Evolutionary conservation across 805 yeast genomes (phyloP).

Genomic region (Hanseniaspora nectarophila): DNA sequence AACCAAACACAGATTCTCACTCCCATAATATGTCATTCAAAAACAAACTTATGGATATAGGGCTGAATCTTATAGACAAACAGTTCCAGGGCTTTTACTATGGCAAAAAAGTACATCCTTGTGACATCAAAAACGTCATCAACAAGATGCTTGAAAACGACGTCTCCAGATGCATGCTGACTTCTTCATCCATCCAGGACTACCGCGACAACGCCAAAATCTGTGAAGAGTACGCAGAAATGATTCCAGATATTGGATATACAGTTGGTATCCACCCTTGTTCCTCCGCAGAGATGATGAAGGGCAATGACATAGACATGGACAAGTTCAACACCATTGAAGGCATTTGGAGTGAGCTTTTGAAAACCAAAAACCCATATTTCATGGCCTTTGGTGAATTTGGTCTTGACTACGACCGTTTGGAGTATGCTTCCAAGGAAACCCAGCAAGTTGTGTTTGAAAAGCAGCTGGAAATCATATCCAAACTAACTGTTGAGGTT

Average conservation of each 20-base stretch:
- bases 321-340: constrained; percentile 32
- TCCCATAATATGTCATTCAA: not conserved
- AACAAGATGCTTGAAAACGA: constrained; percentile 52
- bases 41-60: constrained; percentile 34
- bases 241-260: constrained; percentile 33
- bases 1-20: no score
- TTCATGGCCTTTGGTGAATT: constrained; percentile 88
- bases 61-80: constrained; percentile 72
- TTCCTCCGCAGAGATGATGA: constrained; percentile 47
- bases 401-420: constrained; percentile 87
- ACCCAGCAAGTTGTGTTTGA: constrained; percentile 59
- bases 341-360: constrained; percentile 37
- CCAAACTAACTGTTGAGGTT: constrained; percentile 25
- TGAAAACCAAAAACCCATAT: constrained; percentile 38
- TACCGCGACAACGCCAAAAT: constrained; percentile 50
- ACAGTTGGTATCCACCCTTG: constrained; percentile 98
- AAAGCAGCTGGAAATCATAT: constrained; percentile 53
- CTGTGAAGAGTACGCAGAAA: constrained; percentile 31
- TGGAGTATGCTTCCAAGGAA: constrained; percentile 58
- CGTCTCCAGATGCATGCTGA: constrained; percentile 61
- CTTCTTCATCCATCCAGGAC: constrained; percentile 70
- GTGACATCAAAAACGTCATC: constrained; percentile 55
- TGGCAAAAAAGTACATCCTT: constrained; percentile 52
- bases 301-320: constrained; percentile 15
- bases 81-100: constrained; percentile 79